These are phyloP conservation scores for Sugiyamaella xylanicola DNA, from an alignment of 1,139 yeast species.

Conservation along the genomic window DNA sequence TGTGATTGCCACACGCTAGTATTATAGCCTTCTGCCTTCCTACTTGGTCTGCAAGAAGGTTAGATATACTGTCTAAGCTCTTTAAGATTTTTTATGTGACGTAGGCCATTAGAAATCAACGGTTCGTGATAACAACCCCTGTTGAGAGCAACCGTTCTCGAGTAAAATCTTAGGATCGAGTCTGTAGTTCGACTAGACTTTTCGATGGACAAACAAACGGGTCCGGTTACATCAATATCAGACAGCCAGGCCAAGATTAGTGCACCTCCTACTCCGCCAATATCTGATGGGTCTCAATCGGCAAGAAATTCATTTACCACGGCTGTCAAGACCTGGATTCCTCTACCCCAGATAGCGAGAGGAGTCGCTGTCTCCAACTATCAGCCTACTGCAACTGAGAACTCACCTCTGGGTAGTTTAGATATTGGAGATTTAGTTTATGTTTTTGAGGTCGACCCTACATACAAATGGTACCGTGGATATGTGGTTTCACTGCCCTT, in stretches of 20 bases:
- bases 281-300: not conserved
- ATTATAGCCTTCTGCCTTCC: not conserved
- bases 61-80: too few species aligned
- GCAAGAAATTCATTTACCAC: not conserved
- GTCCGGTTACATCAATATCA: not conserved
- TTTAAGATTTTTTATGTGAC: too few species aligned
- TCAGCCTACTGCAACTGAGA: constrained; percentile 22
- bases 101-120: too few species aligned
- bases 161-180: too few species aligned
- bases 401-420: constrained; percentile 39
- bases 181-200: too few species aligned
- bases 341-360: constrained; percentile 39
- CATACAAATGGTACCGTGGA: constrained; percentile 77
- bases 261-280: constrained; percentile 4
- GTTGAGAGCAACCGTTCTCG: too few species aligned
- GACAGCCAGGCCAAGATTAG: not conserved
- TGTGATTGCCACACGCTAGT: too few species aligned
- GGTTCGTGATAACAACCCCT: too few species aligned
- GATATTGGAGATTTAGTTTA: constrained; percentile 83
- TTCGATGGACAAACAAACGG: not conserved
- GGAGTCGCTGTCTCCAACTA: constrained; percentile 37
- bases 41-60: not conserved
- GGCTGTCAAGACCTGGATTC: constrained; percentile 45
- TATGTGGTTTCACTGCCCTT: constrained; percentile 50
- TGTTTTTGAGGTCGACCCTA: constrained; percentile 65